Evolutionary conservation across 2,329 filamentous ascomycete species (phyloP), one percentile per base, ranked within the genome.

Genomic region (Aureobasidium vineae): DNA sequence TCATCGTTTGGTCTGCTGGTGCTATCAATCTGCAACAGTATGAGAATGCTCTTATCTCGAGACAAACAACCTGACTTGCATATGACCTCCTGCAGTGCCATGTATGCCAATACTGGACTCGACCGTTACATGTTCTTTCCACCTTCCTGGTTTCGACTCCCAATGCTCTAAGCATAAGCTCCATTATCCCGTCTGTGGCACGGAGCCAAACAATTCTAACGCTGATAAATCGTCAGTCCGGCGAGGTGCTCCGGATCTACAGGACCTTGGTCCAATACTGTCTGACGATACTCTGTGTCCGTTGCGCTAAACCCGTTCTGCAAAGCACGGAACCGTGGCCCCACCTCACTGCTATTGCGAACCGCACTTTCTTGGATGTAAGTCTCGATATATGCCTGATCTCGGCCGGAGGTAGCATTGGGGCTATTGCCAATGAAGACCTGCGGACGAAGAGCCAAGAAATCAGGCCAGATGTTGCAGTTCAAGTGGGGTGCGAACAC

Each of bases 1-100:
- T 95, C 53, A 80, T 92, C 72, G 76, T 96, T 3, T 96, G 93
- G 88, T 82, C 87, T 45, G 88, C 92, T 15, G 90, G 90, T 1
- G 84, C 88, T 5, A 76, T 97, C 69, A 85, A 90, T 68, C 73
- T 96, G 65, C 83, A 85, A 40, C 83, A 84, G 52, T 97, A 97
- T 75, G 88, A 94, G 76, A 80, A 77, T 53, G 83, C 85, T 40
- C 72, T 90, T 5, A 5, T 45, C 38, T 21, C 23, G 19, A 63
- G 59, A 31, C 45, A 61, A 15, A 61, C 23, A 13, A 61, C 43
- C 1, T 61, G 43, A 49, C 21, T 26, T 61, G 38, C 16, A 23
- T 11, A 57, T 41, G 21, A 7, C 28, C 33, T 13, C 16, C 28
- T 21, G 6, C 4, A n/a, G 19, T 23, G 41, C 16, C 41, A n/a